Evolutionary conservation across 768 basidiomycete genomes (phyloP).

Genomic region (Chiua virens): DNA sequence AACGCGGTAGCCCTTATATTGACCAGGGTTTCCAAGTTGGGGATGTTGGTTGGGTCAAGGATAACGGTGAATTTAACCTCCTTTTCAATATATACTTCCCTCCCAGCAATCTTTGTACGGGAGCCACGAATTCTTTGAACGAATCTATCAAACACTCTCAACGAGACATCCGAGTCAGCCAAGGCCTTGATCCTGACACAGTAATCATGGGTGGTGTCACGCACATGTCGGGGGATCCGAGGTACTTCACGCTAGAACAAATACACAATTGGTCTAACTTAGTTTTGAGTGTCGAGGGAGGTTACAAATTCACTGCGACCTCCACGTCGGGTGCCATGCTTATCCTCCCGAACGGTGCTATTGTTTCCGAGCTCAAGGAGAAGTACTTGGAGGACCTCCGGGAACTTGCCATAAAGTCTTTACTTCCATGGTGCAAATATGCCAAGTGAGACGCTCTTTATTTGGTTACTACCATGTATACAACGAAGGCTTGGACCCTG

Average conservation of each 20-base stretch:
- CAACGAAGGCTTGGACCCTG: too few species aligned
- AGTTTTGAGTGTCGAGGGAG: background rate
- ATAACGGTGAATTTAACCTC: slow-evolving; percentile 27
- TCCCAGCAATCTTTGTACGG: too few species aligned
- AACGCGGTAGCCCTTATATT: slow-evolving; percentile 21
- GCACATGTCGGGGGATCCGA: too few species aligned
- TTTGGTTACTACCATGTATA: too few species aligned
- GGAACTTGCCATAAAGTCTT: slow-evolving; percentile 15
- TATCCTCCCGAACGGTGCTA: slow-evolving; percentile 28
- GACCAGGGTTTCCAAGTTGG: slow-evolving; percentile 31
- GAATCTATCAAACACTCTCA: too few species aligned
- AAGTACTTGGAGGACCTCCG: background rate
- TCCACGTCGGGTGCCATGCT: slow-evolving; percentile 27
- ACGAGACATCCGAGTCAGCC: background rate
- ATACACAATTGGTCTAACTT: too few species aligned
- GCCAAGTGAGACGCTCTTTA: background rate
- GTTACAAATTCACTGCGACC: background rate
- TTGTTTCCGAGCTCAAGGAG: slow-evolving; percentile 15
- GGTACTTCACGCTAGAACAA: too few species aligned
- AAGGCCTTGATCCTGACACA: too few species aligned
- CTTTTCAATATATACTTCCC: slow-evolving; percentile 30
- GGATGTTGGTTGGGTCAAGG: slow-evolving; percentile 32
- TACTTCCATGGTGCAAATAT: slow-evolving; percentile 24
- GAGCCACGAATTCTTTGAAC: too few species aligned
- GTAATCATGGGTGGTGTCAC: too few species aligned